Conservation (phyloP, 208 protist genomes). For the Leishmania martiniquensis region DNA sequence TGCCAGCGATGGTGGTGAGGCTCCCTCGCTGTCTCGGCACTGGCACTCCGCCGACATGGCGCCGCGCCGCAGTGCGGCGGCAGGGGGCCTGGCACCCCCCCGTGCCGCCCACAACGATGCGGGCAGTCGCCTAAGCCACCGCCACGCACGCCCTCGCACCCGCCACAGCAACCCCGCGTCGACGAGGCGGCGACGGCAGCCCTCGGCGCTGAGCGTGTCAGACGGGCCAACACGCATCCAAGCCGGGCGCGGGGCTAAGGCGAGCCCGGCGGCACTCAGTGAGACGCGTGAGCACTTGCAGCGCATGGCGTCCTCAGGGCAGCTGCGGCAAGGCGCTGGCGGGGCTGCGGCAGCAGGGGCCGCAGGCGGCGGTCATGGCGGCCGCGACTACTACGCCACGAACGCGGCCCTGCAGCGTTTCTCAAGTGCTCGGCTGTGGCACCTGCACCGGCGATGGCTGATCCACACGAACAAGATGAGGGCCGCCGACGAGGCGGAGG, state of each 20-base stretch:
- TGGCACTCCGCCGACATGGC: neutral
- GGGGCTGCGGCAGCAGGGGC: neutral
- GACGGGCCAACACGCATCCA: neutral
- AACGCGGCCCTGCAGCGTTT: conserved; percentile 25
- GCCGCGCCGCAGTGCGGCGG: too few species aligned
- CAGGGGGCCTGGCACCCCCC: too few species aligned
- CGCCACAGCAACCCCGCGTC: too few species aligned
- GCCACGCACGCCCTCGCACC: too few species aligned
- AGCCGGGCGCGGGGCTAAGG: neutral
- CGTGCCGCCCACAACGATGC: too few species aligned
- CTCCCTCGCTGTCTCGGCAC: neutral
- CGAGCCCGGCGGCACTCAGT: neutral
- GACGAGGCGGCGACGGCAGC: neutral
- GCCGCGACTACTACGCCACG: conserved; percentile 13
- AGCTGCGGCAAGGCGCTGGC: neutral
- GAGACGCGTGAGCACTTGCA: too few species aligned
- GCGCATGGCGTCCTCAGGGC: neutral
- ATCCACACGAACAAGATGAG: conserved; percentile 27
- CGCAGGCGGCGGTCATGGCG: neutral
- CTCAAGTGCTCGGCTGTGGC: conserved; percentile 36
- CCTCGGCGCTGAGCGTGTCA: neutral
- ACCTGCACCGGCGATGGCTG: conserved; percentile 73
- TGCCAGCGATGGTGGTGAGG: neutral
- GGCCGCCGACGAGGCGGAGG: conserved; percentile 49
- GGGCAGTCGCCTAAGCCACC: too few species aligned